phyloP scores from a whole-genome alignment of 225 moss, liverwort and hornwort genomes.

The Climacium dendroides region DNA sequence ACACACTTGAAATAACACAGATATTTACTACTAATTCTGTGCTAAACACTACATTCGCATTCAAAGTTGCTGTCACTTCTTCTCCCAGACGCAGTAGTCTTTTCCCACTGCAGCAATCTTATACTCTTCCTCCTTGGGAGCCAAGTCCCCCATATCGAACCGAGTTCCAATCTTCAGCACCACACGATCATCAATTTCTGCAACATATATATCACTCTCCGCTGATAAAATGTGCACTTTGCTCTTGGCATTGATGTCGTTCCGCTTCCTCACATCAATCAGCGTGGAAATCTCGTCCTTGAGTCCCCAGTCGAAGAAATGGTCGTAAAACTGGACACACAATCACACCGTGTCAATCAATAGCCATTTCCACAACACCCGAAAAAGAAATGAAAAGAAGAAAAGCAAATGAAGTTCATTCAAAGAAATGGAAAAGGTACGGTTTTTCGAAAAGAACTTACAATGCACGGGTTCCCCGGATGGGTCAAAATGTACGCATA shows the following conservation, averaged over 20 bases:
- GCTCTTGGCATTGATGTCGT: conserved; percentile 59
- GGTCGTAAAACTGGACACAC: conserved; percentile 34
- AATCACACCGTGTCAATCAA: not conserved
- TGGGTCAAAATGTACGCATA: conserved; percentile 94
- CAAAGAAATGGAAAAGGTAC: no score
- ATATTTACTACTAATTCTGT: not conserved
- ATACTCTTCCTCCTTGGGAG: conserved; percentile 43
- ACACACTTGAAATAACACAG: not conserved
- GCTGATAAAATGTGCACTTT: conserved; percentile 41
- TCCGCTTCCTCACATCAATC: conserved; percentile 38
- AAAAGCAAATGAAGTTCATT: no score
- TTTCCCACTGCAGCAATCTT: conserved; percentile 46
- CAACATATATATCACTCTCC: conserved; percentile 61
- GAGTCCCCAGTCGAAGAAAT: conserved; percentile 78
- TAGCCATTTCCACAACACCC: no score
- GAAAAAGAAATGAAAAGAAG: no score
- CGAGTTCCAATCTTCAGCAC: conserved; percentile 59
- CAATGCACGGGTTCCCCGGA: conserved; percentile 76
- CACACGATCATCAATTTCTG: conserved; percentile 44
- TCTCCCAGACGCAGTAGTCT: conserved; percentile 87
- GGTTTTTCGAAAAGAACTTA: not conserved
- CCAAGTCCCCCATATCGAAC: conserved; percentile 42
- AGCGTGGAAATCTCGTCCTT: conserved; percentile 43
- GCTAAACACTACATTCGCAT: not conserved
- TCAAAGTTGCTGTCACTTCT: conserved; percentile 9